These are phyloP conservation scores for Porcisia hertigi DNA, from an alignment of 208 protist genomes.

Conservation along the genomic window DNA sequence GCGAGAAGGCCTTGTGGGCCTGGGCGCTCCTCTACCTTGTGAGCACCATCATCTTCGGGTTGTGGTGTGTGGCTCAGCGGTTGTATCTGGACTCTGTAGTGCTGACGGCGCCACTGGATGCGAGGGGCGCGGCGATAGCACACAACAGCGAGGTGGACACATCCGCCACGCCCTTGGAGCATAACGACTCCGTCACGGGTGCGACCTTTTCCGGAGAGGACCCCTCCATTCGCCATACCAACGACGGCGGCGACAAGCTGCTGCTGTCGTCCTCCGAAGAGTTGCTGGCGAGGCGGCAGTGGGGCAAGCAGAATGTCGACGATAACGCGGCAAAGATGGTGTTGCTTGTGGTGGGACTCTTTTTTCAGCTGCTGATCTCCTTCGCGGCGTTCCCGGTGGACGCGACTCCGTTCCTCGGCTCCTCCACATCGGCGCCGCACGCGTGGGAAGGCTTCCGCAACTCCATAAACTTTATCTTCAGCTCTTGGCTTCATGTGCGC, in stretches of 20 bases:
- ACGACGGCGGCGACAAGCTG: slow-evolving; percentile 24
- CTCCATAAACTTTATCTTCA: slow-evolving; percentile 68
- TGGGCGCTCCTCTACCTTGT: slow-evolving; percentile 78
- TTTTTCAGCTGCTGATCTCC: slow-evolving; percentile 72
- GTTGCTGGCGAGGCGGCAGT: slow-evolving; percentile 45
- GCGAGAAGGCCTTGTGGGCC: slow-evolving; percentile 33
- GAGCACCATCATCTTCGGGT: slow-evolving; percentile 71
- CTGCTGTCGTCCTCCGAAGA: slow-evolving; percentile 21
- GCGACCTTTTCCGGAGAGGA: slow-evolving; percentile 10
- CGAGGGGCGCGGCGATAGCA: not conserved
- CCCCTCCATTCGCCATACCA: slow-evolving; percentile 6
- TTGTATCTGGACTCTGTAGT: slow-evolving; percentile 77
- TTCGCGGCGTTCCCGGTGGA: slow-evolving; percentile 71
- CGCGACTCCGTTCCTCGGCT: slow-evolving; percentile 80
- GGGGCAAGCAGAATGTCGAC: slow-evolving; percentile 60
- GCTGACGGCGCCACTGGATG: slow-evolving; percentile 13
- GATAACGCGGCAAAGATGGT: slow-evolving; percentile 75
- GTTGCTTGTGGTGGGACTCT: slow-evolving; percentile 57
- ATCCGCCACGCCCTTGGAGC: too few species aligned
- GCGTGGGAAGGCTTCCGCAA: slow-evolving; percentile 53
- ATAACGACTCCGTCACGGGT: too few species aligned
- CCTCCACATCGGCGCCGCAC: slow-evolving; percentile 33
- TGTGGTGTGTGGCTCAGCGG: slow-evolving; percentile 84
- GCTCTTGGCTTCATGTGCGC: slow-evolving; percentile 63
- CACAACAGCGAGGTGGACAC: not conserved